Evolutionary conservation across 164 flowering plant genomes (phyloP).

Genomic region (Vitis riparia): DNA sequence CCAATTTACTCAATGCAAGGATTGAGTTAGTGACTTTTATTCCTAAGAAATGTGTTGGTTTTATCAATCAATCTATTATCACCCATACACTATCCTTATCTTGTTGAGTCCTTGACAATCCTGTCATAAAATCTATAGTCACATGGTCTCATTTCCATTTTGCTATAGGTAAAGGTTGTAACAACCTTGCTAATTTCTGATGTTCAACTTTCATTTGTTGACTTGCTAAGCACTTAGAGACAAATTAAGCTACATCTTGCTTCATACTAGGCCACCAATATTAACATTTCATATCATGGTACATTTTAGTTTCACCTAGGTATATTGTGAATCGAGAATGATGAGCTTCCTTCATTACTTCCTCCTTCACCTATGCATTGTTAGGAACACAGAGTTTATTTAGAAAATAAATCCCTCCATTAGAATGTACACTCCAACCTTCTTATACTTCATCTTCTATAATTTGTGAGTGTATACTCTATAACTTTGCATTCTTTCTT

Average conservation of each 20-base stretch:
- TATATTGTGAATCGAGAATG: not conserved
- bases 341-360: not conserved
- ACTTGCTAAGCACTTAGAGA: not conserved
- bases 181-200: not conserved
- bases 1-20: not conserved
- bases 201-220: conserved; percentile 5
- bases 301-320: not conserved
- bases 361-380: not conserved
- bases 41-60: not conserved
- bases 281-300: not conserved
- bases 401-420: not conserved
- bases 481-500: not conserved
- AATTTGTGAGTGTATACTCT: not conserved
- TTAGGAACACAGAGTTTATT: not conserved
- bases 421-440: not conserved
- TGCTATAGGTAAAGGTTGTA: too few relatives aligned
- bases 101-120: too few relatives aligned
- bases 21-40: not conserved
- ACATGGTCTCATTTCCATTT: too few relatives aligned
- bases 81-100: too few relatives aligned
- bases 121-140: too few relatives aligned
- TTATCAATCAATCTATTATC: not conserved
- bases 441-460: too few relatives aligned
- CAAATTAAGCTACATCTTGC: not conserved
- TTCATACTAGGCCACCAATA: conserved; percentile 10